phyloP scores from a whole-genome alignment of 495 filamentous ascomycete species.

The Paragyromitra xinjiangensis region DNA sequence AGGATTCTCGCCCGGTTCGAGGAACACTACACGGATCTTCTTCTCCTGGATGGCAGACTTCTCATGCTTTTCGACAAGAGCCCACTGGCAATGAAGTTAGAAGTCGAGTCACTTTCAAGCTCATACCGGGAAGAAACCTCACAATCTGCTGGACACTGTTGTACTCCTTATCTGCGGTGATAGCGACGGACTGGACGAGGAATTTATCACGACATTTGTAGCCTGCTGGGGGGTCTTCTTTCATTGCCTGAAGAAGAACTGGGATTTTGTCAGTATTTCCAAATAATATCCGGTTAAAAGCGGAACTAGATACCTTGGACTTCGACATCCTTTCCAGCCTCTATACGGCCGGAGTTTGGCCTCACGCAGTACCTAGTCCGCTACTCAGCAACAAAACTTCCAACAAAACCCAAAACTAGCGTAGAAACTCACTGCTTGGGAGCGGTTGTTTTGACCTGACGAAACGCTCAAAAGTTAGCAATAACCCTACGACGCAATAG shows the following conservation, averaged over 20 bases:
- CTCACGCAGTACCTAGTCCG: slow-evolving; percentile 89
- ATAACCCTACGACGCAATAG: slow-evolving; percentile 49
- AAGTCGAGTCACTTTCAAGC: slow-evolving; percentile 49
- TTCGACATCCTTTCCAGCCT: slow-evolving; percentile 84
- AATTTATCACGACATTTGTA: slow-evolving; percentile 97
- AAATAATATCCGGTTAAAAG: slow-evolving; percentile 48
- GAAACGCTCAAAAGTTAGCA: slow-evolving; percentile 26
- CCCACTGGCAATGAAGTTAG: slow-evolving; percentile 67
- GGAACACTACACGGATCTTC: slow-evolving; percentile 93
- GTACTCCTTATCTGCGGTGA: slow-evolving; percentile 84
- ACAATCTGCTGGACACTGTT: slow-evolving; percentile 81
- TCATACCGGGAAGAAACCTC: slow-evolving; percentile 58
- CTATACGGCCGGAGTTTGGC: slow-evolving; percentile 94
- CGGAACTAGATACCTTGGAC: slow-evolving; percentile 74
- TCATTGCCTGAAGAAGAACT: slow-evolving; percentile 98
- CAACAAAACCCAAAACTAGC: slow-evolving; percentile 14
- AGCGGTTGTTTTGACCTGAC: slow-evolving; percentile 96
- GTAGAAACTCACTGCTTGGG: slow-evolving; percentile 86
- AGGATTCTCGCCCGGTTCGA: slow-evolving; percentile 67
- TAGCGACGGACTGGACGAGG: slow-evolving; percentile 89
- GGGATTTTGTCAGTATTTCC: slow-evolving; percentile 28
- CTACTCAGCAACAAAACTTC: slow-evolving; percentile 36
- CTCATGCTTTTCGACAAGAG: slow-evolving; percentile 75
- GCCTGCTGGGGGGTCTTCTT: slow-evolving; percentile 85
- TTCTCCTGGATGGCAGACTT: slow-evolving; percentile 84